Base-by-base conservation (phyloP, 2,329 filamentous ascomycete genomes). In the Teratosphaeria viscida region DNA sequence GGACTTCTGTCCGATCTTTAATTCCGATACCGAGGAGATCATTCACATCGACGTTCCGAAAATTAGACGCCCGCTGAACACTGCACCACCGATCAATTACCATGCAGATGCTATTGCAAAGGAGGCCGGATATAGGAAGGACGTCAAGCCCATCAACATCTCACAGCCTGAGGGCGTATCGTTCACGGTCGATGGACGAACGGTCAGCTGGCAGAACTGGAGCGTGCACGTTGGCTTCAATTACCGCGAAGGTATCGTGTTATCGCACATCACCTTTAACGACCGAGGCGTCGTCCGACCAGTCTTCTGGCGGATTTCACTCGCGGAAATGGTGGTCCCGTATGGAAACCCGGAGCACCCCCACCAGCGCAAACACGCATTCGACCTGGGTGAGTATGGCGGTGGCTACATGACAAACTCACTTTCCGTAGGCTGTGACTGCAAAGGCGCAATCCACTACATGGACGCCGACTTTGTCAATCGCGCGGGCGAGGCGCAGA, bases 211-310 rank as follows among this genome's bases (percentile, higher is more conserved):
- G 92, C 91, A 95, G 74, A 95, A 95, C 71, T 96, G 90, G 88
- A 92, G 84, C 68, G 84, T 96, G 64, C 92, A 96, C 72, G 84
- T 96, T 61, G 92, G 92, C 27, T 96, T 96, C 82, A 96, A 95
- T 79, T 94, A 96, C 77, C 84, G 89, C 29, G 92, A 96, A 75
- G 92, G 92, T 26, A 87, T 96, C 66, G 88, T 96, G 2, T 79
- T 96, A 6, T 94, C 89, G 74, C 90, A 96, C 76, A 91, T 96
- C 71, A 89, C 86, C 2, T 95, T 88, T 76, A 92, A 90, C 67
- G 92, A 96, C 75, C 89, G 90, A 73, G 79, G 89, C 54, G 86
- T 78, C 52, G 79, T 86, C 37, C 82, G 92, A 35, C 87, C 89
- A 1, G 80, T 95, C 39, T 95, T 96, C 76, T 96, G 94, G 81